Percentiles rank a stretch among this genome's conserved stretches.
Conservation (phyloP, 1,139 yeast species). For the Geotrichum aggregatum region DNA sequence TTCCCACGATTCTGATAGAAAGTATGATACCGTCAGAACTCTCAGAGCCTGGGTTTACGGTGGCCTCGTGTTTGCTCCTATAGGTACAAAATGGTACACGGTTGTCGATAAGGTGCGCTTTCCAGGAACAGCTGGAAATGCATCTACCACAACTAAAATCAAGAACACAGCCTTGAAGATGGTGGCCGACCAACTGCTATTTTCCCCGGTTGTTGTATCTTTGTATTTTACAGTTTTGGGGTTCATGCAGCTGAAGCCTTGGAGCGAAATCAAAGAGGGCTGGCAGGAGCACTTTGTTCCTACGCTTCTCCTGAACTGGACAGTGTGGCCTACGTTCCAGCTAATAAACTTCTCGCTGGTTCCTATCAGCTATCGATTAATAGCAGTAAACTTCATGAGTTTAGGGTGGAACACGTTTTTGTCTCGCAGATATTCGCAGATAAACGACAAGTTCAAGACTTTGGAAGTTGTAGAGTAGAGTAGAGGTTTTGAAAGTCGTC, state of each 20-base stretch:
- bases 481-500: not conserved
- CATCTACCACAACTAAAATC: constrained; percentile 38
- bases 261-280: constrained; percentile 32
- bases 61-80: constrained; percentile 68
- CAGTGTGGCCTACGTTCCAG: constrained; percentile 85
- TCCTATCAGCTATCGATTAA: constrained; percentile 64
- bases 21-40: constrained; percentile 45
- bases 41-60: constrained; percentile 70
- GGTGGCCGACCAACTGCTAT: constrained; percentile 63
- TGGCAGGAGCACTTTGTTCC: constrained; percentile 29
- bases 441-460: not conserved
- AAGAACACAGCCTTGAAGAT: constrained; percentile 46
- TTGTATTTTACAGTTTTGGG: constrained; percentile 64
- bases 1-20: constrained; percentile 8
- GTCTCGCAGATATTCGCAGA: constrained; percentile 41
- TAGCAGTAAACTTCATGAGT: constrained; percentile 67
- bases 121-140: constrained; percentile 13
- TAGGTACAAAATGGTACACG: constrained; percentile 66
- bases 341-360: constrained; percentile 62
- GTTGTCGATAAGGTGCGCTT: constrained; percentile 46
- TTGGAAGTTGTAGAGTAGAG: not conserved
- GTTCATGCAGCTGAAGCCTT: constrained; percentile 50
- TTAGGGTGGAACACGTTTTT: constrained; percentile 83
- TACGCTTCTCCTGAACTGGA: constrained; percentile 69
- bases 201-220: constrained; percentile 56